Evolutionary conservation across 169 alveolate genomes (phyloP), one percentile per base, ranked within the genome.

Genomic region (Besnoitia besnoiti): DNA sequence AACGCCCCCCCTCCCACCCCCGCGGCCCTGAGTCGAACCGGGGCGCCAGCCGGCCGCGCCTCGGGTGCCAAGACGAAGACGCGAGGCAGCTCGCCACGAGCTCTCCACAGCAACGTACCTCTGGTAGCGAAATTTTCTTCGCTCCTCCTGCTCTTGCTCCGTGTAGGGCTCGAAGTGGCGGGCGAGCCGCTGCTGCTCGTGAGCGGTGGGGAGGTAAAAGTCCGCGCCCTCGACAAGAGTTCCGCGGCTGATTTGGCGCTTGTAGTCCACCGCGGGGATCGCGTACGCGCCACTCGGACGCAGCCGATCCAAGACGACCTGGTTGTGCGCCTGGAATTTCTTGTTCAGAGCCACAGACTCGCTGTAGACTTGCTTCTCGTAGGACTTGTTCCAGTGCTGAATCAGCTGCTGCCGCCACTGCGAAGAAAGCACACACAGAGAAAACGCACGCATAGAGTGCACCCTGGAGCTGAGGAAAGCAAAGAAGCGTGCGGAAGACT

Each of bases 141-240:
- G 94, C 39, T 96, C 95, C 90, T 95, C 95, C 87, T 93, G 94
- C 92, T 96, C 98, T 75, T 97, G 97, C 85, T 97, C 97, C 35
- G 97, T 95, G 95, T 96, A 97, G 2, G 98, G 98, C 82, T 96
- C 96, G 94, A 97, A 95, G 76, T 95, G 97, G 90, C 95, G 95
- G 73, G 95, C 95, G 76, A 97, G 94, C 87, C 98, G 96, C 85
- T 93, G 93, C 85, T 96, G 97, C 35, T 95, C 96, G 42, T 94
- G 93, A n/a, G 90, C 90, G 62, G 94, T 93, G 37, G 98, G 98
- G 77, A 96, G 80, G 91, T 95, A 97, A 77, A 93, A 96, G 73
- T 97, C 98, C 44, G 95, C 97, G 7, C 98, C 98, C 80, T 97
- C 98, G 40, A 93, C 95, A 46, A 97, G 96, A 10, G 98, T 97